Conservation (phyloP, 2,329 filamentous ascomycete genomes). For the Alternaria panax region DNA sequence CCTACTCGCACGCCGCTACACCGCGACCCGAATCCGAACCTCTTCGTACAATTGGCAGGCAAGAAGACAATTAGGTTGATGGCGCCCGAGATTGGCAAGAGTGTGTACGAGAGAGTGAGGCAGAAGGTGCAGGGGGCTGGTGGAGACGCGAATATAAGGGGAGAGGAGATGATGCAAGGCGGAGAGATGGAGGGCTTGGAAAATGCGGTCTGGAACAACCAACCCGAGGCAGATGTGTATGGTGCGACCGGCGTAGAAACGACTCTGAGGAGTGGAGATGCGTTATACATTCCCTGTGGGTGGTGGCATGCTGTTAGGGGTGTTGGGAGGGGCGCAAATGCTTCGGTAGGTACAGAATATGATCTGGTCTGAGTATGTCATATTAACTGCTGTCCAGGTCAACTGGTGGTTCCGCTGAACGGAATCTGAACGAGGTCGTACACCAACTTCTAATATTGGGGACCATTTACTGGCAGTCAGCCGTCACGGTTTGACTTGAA, state of each 20-base stretch:
- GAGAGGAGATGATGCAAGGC: constrained; percentile 91
- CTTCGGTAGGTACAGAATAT: constrained; percentile 56
- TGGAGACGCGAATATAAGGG: constrained; percentile 66
- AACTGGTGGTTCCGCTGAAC: constrained; percentile 83
- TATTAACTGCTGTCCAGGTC: constrained; percentile 51
- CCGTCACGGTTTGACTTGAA: constrained; percentile 60
- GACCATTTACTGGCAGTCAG: neutral
- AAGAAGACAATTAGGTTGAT: constrained; percentile 77
- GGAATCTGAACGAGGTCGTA: neutral
- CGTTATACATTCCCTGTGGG: constrained; percentile 78
- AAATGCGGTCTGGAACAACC: constrained; percentile 70
- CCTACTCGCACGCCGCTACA: constrained; percentile 92
- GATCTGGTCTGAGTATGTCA: neutral
- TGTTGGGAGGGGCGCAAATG: constrained; percentile 63
- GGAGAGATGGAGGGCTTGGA: constrained; percentile 72
- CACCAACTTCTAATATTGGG: neutral
- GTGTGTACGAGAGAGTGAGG: constrained; percentile 65
- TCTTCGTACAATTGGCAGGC: constrained; percentile 84
- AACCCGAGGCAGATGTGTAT: constrained; percentile 10
- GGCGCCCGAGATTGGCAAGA: constrained; percentile 67
- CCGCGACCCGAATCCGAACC: constrained; percentile 90
- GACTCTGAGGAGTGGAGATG: constrained; percentile 69
- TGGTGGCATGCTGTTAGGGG: constrained; percentile 90
- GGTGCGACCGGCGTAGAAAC: constrained; percentile 43
- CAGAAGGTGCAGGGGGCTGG: constrained; percentile 52